Evolutionary conservation across 2,329 filamentous ascomycete species (phyloP).

Genomic region (Fusarium aywerte): DNA sequence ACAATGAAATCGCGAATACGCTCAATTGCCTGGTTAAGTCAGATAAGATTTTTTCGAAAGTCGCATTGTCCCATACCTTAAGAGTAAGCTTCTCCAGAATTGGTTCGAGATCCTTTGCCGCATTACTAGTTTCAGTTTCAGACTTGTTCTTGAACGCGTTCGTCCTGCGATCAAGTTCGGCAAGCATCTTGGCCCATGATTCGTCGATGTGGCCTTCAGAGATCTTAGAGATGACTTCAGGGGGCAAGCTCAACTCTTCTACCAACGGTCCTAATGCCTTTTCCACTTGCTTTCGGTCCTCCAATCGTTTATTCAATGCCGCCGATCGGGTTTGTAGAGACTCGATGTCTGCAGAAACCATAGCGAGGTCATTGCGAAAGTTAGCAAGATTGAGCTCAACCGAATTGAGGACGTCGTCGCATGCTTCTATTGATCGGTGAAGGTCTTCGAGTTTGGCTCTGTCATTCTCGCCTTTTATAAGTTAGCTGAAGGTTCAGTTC

Average conservation of each 20-base stretch:
- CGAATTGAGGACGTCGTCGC: conserved; percentile 91
- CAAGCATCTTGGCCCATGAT: conserved; percentile 82
- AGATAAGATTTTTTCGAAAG: neutral
- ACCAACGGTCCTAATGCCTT: conserved; percentile 87
- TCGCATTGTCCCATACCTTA: conserved; percentile 65
- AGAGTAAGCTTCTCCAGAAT: conserved; percentile 84
- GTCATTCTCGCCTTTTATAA: conserved; percentile 74
- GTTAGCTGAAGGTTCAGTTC: neutral
- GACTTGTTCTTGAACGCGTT: conserved; percentile 75
- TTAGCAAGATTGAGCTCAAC: conserved; percentile 92
- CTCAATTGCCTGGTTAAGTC: conserved; percentile 75
- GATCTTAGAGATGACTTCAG: conserved; percentile 84
- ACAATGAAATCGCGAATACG: conserved; percentile 95
- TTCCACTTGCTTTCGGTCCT: conserved; percentile 91
- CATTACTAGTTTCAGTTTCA: conserved; percentile 73
- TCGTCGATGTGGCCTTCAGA: conserved; percentile 91
- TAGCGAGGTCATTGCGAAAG: conserved; percentile 92
- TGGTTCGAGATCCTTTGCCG: conserved; percentile 84
- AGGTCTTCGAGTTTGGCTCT: conserved; percentile 89
- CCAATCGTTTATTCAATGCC: conserved; percentile 82
- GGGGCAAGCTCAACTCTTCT: conserved; percentile 90
- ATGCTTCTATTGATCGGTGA: conserved; percentile 87
- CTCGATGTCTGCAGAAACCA: conserved; percentile 95
- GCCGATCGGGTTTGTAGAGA: conserved; percentile 87
- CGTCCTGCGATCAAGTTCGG: conserved; percentile 84